Conservation (phyloP, 2,329 filamentous ascomycete genomes). For the Cylindrodendrum hubeiense region DNA sequence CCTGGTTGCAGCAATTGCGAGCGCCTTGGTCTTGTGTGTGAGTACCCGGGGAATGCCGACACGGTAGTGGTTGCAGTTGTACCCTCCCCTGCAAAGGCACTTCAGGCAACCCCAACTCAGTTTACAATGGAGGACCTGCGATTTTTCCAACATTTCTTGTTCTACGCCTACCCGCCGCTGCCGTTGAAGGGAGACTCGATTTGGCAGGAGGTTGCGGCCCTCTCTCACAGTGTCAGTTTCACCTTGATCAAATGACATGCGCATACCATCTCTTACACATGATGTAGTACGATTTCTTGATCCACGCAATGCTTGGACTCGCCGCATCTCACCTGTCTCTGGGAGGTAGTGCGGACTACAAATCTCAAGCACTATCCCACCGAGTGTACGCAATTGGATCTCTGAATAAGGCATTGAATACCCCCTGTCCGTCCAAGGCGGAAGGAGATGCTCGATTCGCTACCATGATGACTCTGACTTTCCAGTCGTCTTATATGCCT, state of each 20-base stretch:
- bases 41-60: conserved; percentile 21
- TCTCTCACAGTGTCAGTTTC: conserved; percentile 49
- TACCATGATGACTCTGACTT: conserved; percentile 48
- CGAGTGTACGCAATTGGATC: conserved; percentile 48
- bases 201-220: conserved; percentile 49
- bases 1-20: conserved; percentile 32
- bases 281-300: conserved; percentile 51
- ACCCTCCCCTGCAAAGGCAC: conserved; percentile 7
- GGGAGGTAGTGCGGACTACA: conserved; percentile 32
- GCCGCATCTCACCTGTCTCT: conserved; percentile 51
- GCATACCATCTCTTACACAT: background rate
- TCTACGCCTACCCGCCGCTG: conserved; percentile 54
- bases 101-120: conserved; percentile 25
- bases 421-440: conserved; percentile 39
- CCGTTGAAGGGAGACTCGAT: conserved; percentile 48
- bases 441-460: conserved; percentile 52
- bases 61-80: background rate
- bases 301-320: conserved; percentile 53
- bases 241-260: too few species aligned
- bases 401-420: conserved; percentile 45
- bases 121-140: conserved; percentile 60
- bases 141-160: conserved; percentile 64
- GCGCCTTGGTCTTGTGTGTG: conserved; percentile 31
- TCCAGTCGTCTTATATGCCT: conserved; percentile 51
- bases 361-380: conserved; percentile 46